These are phyloP conservation scores for Lactifluus pinguis DNA, from an alignment of 768 basidiomycete genomes.

Conservation along the genomic window DNA sequence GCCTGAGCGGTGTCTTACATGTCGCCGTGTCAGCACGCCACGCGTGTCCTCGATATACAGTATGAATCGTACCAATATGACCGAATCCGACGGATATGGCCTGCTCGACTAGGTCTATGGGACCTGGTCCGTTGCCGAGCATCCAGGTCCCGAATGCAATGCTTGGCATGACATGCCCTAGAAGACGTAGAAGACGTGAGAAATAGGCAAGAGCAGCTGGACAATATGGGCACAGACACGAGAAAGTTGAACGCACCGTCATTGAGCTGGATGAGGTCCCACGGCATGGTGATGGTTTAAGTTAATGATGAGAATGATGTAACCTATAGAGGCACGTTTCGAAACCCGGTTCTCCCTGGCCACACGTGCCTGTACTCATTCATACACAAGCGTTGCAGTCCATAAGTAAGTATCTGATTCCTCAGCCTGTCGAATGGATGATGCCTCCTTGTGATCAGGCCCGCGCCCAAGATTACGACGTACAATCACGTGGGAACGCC, in stretches of 20 bases:
- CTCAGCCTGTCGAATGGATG: not conserved
- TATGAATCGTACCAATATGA: constrained; percentile 43
- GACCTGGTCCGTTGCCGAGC: constrained; percentile 45
- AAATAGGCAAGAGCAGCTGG: not conserved
- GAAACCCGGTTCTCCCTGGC: not conserved
- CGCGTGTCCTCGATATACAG: not conserved
- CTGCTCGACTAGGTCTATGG: constrained; percentile 49
- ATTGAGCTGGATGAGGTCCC: constrained; percentile 49
- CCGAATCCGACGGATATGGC: constrained; percentile 52
- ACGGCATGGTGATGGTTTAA: constrained; percentile 39
- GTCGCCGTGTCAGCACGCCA: not conserved
- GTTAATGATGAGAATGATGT: not conserved
- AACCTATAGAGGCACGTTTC: not conserved
- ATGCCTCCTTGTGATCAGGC: too few relatives aligned
- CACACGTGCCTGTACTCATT: not conserved
- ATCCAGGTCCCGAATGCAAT: constrained; percentile 62
- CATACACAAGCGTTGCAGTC: not conserved
- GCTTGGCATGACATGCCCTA: constrained; percentile 40
- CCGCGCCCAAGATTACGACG: too few relatives aligned
- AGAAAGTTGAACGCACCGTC: constrained; percentile 35
- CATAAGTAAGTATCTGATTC: not conserved
- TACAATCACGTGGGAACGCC: too few relatives aligned
- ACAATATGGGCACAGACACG: too few relatives aligned
- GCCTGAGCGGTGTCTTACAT: constrained; percentile 47
- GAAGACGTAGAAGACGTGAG: not conserved